A percentile compares a stretch with the other conserved stretches of the same genome.
Conservation (phyloP, 208 protist genomes). For the Crithidia expoeki region DNA sequence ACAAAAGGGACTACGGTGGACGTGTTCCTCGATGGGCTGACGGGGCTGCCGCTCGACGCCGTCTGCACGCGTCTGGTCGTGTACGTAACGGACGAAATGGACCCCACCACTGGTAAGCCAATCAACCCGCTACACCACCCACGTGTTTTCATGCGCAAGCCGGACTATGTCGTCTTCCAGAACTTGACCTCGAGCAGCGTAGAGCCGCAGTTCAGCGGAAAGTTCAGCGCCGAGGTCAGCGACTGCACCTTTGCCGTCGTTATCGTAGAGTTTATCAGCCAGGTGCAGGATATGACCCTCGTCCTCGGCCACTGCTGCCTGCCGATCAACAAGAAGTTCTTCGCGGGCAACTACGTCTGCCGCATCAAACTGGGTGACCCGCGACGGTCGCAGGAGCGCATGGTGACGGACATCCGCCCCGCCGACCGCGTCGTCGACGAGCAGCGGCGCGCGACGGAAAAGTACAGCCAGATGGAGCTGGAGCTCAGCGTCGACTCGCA, state of each 20-base stretch:
- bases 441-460: slow-evolving; percentile 38
- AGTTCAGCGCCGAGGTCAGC: slow-evolving; percentile 24
- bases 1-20: slow-evolving; percentile 33
- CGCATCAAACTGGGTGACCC: slow-evolving; percentile 76
- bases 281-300: slow-evolving; percentile 24
- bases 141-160: slow-evolving; percentile 53
- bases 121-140: slow-evolving; percentile 43
- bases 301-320: slow-evolving; percentile 68
- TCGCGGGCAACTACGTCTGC: slow-evolving; percentile 64
- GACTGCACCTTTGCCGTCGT: slow-evolving; percentile 48
- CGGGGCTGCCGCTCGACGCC: slow-evolving; percentile 59
- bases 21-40: slow-evolving; percentile 51
- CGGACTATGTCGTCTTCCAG: slow-evolving; percentile 58
- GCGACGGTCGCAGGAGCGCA: slow-evolving; percentile 58
- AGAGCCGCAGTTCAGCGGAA: slow-evolving; percentile 48
- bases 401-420: slow-evolving; percentile 40
- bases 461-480: slow-evolving; percentile 53
- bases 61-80: slow-evolving; percentile 60
- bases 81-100: slow-evolving; percentile 56
- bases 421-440: slow-evolving; percentile 47
- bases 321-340: slow-evolving; percentile 51
- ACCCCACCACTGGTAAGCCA: slow-evolving; percentile 30
- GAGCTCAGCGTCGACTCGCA: slow-evolving; percentile 67
- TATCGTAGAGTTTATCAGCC: slow-evolving; percentile 73
- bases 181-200: slow-evolving; percentile 38